Base-by-base conservation (phyloP, 495 filamentous ascomycete genomes). In the Tuber umbilicatum region DNA sequence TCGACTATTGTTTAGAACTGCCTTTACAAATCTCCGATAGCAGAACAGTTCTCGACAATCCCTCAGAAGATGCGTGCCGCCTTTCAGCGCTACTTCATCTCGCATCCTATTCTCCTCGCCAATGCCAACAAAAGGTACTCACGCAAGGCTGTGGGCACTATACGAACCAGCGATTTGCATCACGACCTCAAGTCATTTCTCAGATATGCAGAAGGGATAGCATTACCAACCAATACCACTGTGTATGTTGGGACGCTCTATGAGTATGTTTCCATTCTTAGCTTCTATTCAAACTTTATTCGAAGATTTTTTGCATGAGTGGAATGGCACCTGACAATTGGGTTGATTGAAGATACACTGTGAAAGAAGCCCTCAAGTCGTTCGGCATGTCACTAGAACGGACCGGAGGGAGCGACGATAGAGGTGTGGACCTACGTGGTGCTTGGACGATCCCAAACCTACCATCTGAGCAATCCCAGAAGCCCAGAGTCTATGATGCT, bases 381-480 rank as follows among this genome's bases (percentile, higher is more conserved):
- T 87, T 90, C 60, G 89, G 87, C 55, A 91, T 98, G 84, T 79
- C 81, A 41, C 87, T 97, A 6, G 85, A 86, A 68, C 91, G 93
- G 68, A 87, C 91, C 23, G 95, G 95, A 77, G 91, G 92, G 50
- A 85, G 85, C 40, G 88, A 88, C 23, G 94, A 98, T 84, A 85
- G 84, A 70, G 94, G 94, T 43, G 92, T 97, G 81, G 94, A 98
- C 82, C 87, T 97, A 0, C 84, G 93, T 3, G 94, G 94, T 37
- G 88, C 88, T 27, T 98, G 94, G 94, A 83, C 85, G 83, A 93
- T 10, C 89, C 90, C 16, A 84, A 85, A 6, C 50, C 81, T 75
- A 68, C 78, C 81, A 71, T 83, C 70, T 19, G 73, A 79, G 31
- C 40, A 70, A 5, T 39, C 70, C n/a, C 31, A 76, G 17, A 72